Evolutionary conservation across 2,329 filamentous ascomycete species (phyloP).

Genomic region (Hymenoscyphus fraxineus): DNA sequence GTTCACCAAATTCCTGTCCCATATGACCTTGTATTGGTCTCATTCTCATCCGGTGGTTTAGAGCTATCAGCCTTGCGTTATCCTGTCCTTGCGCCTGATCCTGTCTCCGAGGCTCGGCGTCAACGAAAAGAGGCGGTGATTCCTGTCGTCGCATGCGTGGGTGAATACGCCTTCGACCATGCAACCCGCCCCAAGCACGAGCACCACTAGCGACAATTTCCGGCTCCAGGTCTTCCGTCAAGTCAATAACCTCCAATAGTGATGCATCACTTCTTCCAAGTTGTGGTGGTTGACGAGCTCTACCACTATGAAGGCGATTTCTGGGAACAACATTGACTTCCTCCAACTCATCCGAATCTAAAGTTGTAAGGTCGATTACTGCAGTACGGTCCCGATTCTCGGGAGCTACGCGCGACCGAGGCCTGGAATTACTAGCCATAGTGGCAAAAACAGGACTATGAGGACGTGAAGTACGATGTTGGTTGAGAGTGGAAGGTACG

Average conservation of each 20-base stretch:
- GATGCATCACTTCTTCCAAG: slow-evolving; percentile 31
- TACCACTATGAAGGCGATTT: slow-evolving; percentile 9
- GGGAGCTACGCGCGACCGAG: slow-evolving; percentile 21
- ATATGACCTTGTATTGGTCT: not conserved
- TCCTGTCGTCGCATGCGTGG: slow-evolving; percentile 5
- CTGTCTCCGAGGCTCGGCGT: slow-evolving; percentile 10
- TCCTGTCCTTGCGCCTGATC: not conserved
- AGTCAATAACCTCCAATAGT: slow-evolving; percentile 44
- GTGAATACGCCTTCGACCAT: not conserved
- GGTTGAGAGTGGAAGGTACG: slow-evolving; percentile 16
- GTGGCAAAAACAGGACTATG: slow-evolving; percentile 25
- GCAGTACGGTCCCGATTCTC: slow-evolving; percentile 22
- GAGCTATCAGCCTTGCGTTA: not conserved
- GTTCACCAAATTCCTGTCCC: slow-evolving; percentile 3
- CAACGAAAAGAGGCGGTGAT: slow-evolving; percentile 13
- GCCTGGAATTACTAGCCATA: slow-evolving; percentile 26
- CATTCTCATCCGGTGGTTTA: not conserved
- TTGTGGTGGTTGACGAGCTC: slow-evolving; percentile 25
- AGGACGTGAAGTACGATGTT: slow-evolving; percentile 29
- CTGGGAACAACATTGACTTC: not conserved
- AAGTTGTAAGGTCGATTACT: slow-evolving; percentile 33
- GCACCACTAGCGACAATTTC: slow-evolving; percentile 34
- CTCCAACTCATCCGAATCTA: slow-evolving; percentile 29
- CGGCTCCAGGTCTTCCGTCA: slow-evolving; percentile 45
- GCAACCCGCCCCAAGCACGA: not conserved